These are phyloP conservation scores for Colletotrichum gigasporum DNA, from an alignment of 2,329 filamentous ascomycete genomes.

Conservation along the genomic window DNA sequence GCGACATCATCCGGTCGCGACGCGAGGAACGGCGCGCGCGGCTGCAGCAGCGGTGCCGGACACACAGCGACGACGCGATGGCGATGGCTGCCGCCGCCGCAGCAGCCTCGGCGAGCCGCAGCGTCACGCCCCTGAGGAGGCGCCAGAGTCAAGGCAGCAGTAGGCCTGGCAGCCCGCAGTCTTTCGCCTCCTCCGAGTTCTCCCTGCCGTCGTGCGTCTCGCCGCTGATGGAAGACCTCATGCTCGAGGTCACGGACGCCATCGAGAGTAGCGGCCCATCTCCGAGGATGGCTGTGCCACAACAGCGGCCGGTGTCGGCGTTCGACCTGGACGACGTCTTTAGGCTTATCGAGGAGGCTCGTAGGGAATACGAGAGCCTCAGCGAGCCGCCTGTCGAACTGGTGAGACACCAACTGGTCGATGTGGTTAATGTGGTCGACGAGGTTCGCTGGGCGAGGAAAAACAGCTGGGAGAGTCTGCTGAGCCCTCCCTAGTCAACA, in stretches of 20 bases:
- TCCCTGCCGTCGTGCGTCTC: conserved; percentile 26
- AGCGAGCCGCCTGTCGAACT: neutral
- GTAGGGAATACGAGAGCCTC: conserved; percentile 24
- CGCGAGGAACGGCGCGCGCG: conserved; percentile 22
- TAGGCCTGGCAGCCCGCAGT: conserved; percentile 20
- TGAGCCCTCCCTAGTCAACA: neutral
- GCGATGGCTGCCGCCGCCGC: neutral
- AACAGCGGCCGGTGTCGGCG: neutral
- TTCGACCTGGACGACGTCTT: conserved; percentile 26
- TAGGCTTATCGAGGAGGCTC: conserved; percentile 25
- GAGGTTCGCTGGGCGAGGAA: conserved; percentile 9
- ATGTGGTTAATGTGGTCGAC: neutral
- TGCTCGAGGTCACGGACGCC: conserved; percentile 26
- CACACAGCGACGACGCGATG: conserved; percentile 13
- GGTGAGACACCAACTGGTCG: neutral
- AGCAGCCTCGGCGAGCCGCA: neutral
- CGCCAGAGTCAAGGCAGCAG: conserved; percentile 22
- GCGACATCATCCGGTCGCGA: conserved; percentile 26
- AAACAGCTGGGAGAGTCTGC: conserved; percentile 17
- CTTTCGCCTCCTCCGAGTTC: conserved; percentile 14
- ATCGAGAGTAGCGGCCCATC: conserved; percentile 20
- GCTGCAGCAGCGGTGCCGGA: conserved; percentile 19
- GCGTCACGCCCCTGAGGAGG: conserved; percentile 24
- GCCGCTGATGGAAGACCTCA: conserved; percentile 27
- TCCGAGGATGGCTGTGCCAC: neutral